Evolutionary conservation across 2,329 filamentous ascomycete species (phyloP), one percentile per base, ranked within the genome.

Genomic region (Alternaria sp.): DNA sequence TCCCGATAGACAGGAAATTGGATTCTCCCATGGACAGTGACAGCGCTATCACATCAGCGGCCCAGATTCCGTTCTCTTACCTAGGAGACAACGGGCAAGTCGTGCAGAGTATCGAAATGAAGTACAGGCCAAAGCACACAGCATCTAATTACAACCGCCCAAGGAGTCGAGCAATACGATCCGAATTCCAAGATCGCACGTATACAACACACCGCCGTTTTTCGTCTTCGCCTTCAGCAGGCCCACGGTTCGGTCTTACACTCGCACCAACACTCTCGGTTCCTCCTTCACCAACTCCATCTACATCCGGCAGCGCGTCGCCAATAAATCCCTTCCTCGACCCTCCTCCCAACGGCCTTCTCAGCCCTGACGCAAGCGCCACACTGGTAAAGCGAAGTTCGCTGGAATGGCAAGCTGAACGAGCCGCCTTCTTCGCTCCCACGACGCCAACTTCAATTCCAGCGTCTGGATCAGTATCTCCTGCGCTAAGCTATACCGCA

Each of bases 271-370:
- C 26, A 15, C 14, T 11, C 12, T 14, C 26, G 3, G 23, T 20
- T 5, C 37, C 37, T 15, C 25, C 14, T 11, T 30, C 55, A 9
- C 25, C 55, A 9, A 30, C 43, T n/a, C 37, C 14, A 11, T 33
- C n/a, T 37, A 25, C 47, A 20, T 15, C 15, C 11, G 15, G n/a
- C 37, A 41, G 9, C 37, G 20, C 18, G 8, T 41, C 55, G 5
- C 60, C 37, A 6, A 7, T 10, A 3, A 54, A 62, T n/a, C 41
- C 55, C 2, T 62, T 62, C 5, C 28, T 62, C 9, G 47, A 58
- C 6, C 55, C 47, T 6, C 55, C 47, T 5, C 10, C 14, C 21
- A 55, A 26, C 6, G 7, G 37, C 3, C 37, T 20, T 7, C 53
- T 28, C 7, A 41, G 41, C 18, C 37, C 30, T 14, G 21, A n/a